Evolutionary conservation across 2,329 filamentous ascomycete species (phyloP), one percentile per base, ranked within the genome.

Genomic region (Fusarium sp.): DNA sequence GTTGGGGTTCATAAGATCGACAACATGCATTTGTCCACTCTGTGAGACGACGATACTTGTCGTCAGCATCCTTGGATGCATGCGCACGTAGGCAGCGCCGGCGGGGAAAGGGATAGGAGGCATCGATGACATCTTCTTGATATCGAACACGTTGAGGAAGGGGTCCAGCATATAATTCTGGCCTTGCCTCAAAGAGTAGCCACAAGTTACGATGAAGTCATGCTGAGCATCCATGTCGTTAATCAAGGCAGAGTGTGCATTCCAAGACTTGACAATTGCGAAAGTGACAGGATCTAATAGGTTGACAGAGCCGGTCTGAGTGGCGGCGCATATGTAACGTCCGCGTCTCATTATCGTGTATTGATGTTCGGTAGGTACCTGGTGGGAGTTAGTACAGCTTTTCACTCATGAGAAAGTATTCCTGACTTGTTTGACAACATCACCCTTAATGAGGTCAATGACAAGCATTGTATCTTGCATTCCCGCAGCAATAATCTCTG

Each of bases 201-300:
- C 96, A 80, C 96, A 99, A 7, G 96, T 98, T 26, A 98, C 92
- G 58, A 99, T 90, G 73, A 96, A 96, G 80, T 98, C 95, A 77
- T 96, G 93, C 78, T 96, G 93, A 12, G 95, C 94, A 83, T 99
- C 96, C 93, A 99, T 98, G 80, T 98, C 95, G 80, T 94, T 97
- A 79, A 99, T 93, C 55, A 91, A 89, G 12, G 93, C 93, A 3
- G 92, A 91, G 78, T 99, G 96, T 1, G 95, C 94, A 78, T 93
- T 93, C 93, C 96, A 99, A 14, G 89, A 90, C 79, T 95, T 97
- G 73, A 96, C 85, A 8, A 97, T 87, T 44, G 89, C 88, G 77
- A 97, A 93, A 60, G 87, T 93, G 59, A 89, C 85, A 2, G 95
- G 89, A 77, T 97, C 95, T 26, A 99, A 86, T 33, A 98, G 91